Evolutionary conservation across 2,329 filamentous ascomycete species (phyloP), one percentile per base, ranked within the genome.

Genomic region (Claviceps purpurea): DNA sequence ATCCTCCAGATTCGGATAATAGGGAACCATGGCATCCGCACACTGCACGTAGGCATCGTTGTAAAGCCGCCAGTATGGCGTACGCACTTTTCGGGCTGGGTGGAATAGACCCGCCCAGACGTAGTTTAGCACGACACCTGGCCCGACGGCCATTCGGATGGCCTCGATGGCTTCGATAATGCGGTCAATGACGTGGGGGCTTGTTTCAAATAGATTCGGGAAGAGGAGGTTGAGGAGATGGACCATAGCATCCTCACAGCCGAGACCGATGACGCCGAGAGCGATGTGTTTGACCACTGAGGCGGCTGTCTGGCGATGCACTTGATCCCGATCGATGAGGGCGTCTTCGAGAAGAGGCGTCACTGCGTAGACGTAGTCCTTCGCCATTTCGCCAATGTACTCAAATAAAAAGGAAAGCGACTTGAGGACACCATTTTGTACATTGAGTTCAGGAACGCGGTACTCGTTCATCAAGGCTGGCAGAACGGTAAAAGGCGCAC

Each of bases 401-500:
- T 98, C 93, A 64, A 97, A 98, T 55, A 98, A 77, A 77, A 98
- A 98, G 6, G 88, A 94, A 50, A 98, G 78, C 5, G 90, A 90
- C 69, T 98, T 98, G 65, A 98, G 82, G 38, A 98, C 93, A 71
- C 93, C 93, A 61, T 98, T 98, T 67, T 98, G 93, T 26, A 98
- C 93, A 65, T 98, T 98, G 59, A 98, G 84, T 70, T 98, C 93
- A 0, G 93, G 93, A 8, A 98, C 93, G 51, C 93, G 86, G 69
- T 98, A 98, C 68, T 98, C 93, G 72, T 98, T 98, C 94, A 98
- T 98, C 56, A 98, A 74, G 3, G 93, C 93, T 0, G 93, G 93
- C n/a, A 98, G 83, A 4, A 98, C 93, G 0, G 93, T 98, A 70
- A 98, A 98, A 0, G 94, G 93, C 5, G 91, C 93, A 66, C 93